Evolutionary conservation across 2,329 filamentous ascomycete genomes (phyloP).

Genomic region (Diaporthe australafricana): DNA sequence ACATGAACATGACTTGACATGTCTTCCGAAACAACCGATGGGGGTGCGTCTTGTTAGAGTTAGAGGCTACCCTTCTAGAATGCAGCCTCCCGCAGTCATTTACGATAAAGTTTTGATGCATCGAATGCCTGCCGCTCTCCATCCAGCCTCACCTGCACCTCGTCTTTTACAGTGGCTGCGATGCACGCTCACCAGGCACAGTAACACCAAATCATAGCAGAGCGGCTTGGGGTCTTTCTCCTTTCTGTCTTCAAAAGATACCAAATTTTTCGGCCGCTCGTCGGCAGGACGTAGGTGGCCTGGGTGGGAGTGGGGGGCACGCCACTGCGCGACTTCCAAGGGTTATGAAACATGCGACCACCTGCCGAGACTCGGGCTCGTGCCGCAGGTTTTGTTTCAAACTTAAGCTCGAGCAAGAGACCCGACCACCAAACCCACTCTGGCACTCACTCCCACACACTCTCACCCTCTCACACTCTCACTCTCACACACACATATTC

Average conservation of each 20-base stretch:
- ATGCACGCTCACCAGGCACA: neutral
- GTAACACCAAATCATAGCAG: neutral
- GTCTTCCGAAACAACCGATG: slow-evolving; percentile 16
- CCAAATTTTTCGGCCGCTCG: neutral
- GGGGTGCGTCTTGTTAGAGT: neutral
- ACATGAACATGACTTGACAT: neutral
- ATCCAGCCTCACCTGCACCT: neutral
- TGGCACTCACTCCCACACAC: neutral
- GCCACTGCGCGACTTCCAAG: slow-evolving; percentile 19
- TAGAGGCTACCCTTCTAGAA: slow-evolving; percentile 12
- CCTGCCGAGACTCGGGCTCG: slow-evolving; percentile 29
- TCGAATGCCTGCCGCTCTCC: too few species aligned
- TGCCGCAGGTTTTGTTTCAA: slow-evolving; percentile 29
- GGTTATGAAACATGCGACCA: slow-evolving; percentile 27
- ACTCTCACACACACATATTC: neutral
- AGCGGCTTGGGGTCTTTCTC: neutral
- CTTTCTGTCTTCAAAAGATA: too few species aligned
- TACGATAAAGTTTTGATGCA: neutral
- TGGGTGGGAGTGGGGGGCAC: neutral
- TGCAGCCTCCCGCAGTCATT: neutral
- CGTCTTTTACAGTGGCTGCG: neutral
- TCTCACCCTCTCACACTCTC: neutral
- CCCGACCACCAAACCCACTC: slow-evolving; percentile 13
- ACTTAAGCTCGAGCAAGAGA: slow-evolving; percentile 13
- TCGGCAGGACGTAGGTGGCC: neutral